Evolutionary conservation across 208 protist genomes (phyloP), one percentile per base, ranked within the genome.

Genomic region (Leishmania tropica): DNA sequence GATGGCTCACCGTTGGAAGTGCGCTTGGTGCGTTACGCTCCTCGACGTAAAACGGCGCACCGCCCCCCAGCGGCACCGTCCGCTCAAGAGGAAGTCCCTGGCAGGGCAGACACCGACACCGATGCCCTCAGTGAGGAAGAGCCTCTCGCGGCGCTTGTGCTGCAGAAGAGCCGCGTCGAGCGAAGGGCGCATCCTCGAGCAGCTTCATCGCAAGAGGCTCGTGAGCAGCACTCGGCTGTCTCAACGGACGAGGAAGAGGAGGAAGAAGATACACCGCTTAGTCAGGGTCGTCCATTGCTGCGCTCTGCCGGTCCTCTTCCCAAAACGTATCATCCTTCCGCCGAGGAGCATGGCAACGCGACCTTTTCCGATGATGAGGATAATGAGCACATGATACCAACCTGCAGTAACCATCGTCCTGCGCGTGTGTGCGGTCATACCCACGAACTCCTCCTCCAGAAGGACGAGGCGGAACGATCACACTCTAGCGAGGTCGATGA

Each of bases 1-100:
- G 72, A 85, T 2, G 77, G 78, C 40, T 48, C 82, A n/a, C 62
- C 71, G 28, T 40, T 84, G 53, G 68, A 80, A 62, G 56, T 72
- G 70, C 64, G 48, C 1, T n/a, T 72, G 8, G 67, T 60, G 3
- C 42, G 67, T 2, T 65, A 68, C 7, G 74, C 45, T 4, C 80
- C 80, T 2, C 56, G 37, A 13, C 74, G 80, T 67, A 79, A 56
- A 58, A 70, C 75, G 54, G 74, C 67, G 11, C 80, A 80, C 54
- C 60, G 65, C 75, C 17, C 3, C 1, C 40, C 54, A 7, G 67
- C 75, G 6, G 1, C 42, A 1, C 54, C 73, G 28, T 45, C 31
- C 51, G 56, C 62, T 1, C 65, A 42, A 37, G 75, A 84, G 56
- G 67, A 58, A 11, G 65, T 19, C 37, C 48, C 6, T 35, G 70